Evolutionary conservation across 163 green algal species (phyloP).

Genomic region (Prototheca cutis): DNA sequence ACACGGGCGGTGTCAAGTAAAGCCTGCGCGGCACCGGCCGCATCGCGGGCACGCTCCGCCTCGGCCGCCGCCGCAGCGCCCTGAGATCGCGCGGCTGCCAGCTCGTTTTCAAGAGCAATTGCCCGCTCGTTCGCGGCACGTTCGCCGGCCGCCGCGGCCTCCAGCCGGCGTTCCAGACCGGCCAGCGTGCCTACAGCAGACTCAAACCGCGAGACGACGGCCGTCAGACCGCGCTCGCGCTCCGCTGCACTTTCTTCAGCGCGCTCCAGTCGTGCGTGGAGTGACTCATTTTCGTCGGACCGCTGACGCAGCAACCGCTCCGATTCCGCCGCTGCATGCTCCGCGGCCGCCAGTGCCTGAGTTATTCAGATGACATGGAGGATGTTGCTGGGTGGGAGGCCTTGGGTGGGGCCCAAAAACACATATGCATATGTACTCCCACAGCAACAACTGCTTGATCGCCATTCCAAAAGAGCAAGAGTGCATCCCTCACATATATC

Average conservation of each 20-base stretch:
- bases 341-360: no score
- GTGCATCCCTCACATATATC: background rate
- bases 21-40: background rate
- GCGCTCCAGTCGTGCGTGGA: slow-evolving; percentile 8
- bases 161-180: slow-evolving; percentile 26
- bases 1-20: slow-evolving; percentile 11
- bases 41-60: slow-evolving; percentile 6
- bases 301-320: background rate
- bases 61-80: slow-evolving; percentile 1
- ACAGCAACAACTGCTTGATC: no score
- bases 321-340: slow-evolving; percentile 3
- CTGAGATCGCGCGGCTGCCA: background rate
- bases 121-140: slow-evolving; percentile 6
- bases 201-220: slow-evolving; percentile 22
- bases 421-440: no score
- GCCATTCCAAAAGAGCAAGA: no score
- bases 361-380: no score
- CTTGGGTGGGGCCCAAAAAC: no score
- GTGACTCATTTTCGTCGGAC: slow-evolving; percentile 5
- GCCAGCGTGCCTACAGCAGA: slow-evolving; percentile 18
- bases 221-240: slow-evolving; percentile 2
- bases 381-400: no score
- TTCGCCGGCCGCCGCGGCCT: slow-evolving; percentile 19
- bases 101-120: background rate
- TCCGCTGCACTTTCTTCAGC: slow-evolving; percentile 2